Percentiles rank a stretch among this genome's conserved stretches.
Evolutionary conservation across 371 early-diverging fungal species (phyloP).

Genomic region (Ecytonucleospora hepatopenaei): DNA sequence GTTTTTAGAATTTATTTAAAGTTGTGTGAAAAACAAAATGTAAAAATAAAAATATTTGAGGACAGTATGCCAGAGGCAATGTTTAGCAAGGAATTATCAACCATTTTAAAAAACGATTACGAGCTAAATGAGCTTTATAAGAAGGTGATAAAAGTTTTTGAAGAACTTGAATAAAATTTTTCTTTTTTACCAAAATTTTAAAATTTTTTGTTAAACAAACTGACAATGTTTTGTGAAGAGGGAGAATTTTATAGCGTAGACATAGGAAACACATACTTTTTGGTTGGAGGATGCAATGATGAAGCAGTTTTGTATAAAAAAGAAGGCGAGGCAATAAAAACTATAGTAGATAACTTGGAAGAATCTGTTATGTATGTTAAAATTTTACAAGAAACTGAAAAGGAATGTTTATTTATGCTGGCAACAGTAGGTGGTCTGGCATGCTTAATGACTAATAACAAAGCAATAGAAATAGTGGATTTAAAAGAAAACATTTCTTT

Average conservation of each 20-base stretch:
- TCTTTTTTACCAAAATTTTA: neutral
- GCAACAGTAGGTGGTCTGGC: constrained; percentile 21
- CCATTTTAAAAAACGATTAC: neutral
- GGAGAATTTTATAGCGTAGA: constrained; percentile 30
- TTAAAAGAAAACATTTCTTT: neutral
- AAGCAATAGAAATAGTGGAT: constrained; percentile 33
- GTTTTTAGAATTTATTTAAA: constrained; percentile 81
- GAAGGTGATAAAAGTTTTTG: neutral
- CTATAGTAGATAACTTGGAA: constrained; percentile 15
- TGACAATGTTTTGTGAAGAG: neutral
- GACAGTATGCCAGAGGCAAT: neutral
- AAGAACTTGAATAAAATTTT: neutral
- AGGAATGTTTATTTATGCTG: constrained; percentile 8
- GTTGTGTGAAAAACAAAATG: constrained; percentile 58
- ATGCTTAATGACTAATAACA: constrained; percentile 1
- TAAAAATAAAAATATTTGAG: constrained; percentile 20
- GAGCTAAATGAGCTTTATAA: neutral
- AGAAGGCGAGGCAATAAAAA: neutral
- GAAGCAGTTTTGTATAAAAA: constrained; percentile 6
- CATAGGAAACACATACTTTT: neutral
- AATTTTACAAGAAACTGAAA: neutral
- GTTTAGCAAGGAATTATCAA: neutral
- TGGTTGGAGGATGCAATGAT: constrained; percentile 28
- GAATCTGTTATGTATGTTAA: constrained; percentile 28
- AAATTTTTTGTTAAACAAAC: neutral